Evolutionary conservation across 306 rosid genomes (phyloP), one percentile per base, ranked within the genome.

Genomic region (Citrullus colocynthis): DNA sequence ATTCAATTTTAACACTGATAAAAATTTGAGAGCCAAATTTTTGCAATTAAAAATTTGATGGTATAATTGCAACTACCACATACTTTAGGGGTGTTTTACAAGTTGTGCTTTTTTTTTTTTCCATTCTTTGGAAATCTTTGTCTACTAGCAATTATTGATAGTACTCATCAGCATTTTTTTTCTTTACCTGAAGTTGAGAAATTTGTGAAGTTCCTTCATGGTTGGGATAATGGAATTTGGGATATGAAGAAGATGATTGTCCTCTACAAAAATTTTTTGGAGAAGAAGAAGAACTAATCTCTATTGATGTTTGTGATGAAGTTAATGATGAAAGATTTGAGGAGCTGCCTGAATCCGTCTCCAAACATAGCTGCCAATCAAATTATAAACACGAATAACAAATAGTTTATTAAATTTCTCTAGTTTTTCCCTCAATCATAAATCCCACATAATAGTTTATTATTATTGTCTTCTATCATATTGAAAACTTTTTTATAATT

Each of bases 221-320:
- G 76, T 74, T 76, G 65, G 82, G 51, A 58, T 4, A 63, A 77
- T 77, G 86, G 86, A 90, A 89, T 71, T 88, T 86, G 70, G 91
- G 96, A 63, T 87, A 84, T 5, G 96, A 85, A 84, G 63, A 83
- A 72, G 84, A 74, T 28, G 85, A 30, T 41, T 87, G 85, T 39
- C 80, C 87, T 52, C 82, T 88, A 72, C 86, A 86, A 14, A 78
- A 80, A 2, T 86, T 85, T 82, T 90, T 88, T 12, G 92, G 86
- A 4, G 84, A 83, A 75, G 85, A 83, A 75, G 85, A 76, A 67
- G 83, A 74, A 14, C 16, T 21, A 20, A 56, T 88, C 52, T 89
- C 91, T 8, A 89, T 85, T 8, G 85, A 85, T 77, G 91, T 66
- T 70, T 81, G 85, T 57, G 91, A 85, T 30, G 86, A 89, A 84